These are phyloP conservation scores for Alternaria sp. DNA, from an alignment of 2,329 filamentous ascomycete species.

Conservation along the genomic window DNA sequence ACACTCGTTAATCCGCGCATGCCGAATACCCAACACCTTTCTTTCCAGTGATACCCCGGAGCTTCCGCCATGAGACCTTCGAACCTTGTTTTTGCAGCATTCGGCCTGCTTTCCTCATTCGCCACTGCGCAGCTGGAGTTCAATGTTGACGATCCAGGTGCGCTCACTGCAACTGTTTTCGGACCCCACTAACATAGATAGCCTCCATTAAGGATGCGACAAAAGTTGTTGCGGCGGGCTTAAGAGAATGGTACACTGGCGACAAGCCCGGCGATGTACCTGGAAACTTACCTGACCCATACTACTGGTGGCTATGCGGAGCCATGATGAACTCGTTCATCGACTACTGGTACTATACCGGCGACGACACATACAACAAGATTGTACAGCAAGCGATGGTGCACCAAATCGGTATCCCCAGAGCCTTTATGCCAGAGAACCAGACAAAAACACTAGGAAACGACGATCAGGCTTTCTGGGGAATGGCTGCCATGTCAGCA, in stretches of 20 bases:
- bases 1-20: constrained; percentile 14
- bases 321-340: constrained; percentile 47
- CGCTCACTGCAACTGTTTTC: background rate
- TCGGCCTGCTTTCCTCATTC: constrained; percentile 25
- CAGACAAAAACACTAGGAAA: constrained; percentile 69
- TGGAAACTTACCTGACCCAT: constrained; percentile 58
- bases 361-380: constrained; percentile 42
- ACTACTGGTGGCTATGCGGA: constrained; percentile 52
- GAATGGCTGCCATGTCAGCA: constrained; percentile 68
- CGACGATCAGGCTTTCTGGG: constrained; percentile 77
- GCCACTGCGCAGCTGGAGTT: constrained; percentile 24
- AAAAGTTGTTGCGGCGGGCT: constrained; percentile 64
- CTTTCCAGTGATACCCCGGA: constrained; percentile 11
- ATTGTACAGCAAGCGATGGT: constrained; percentile 63
- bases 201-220: constrained; percentile 68
- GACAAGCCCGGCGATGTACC: constrained; percentile 65
- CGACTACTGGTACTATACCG: constrained; percentile 49
- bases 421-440: constrained; percentile 78
- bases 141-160: constrained; percentile 27
- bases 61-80: constrained; percentile 29
- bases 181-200: constrained; percentile 38
- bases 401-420: constrained; percentile 69
- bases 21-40: background rate
- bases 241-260: constrained; percentile 70
- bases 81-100: constrained; percentile 14